Percentiles rank a stretch among this genome's conserved stretches.
These are phyloP conservation scores for Wickerhamiella pararugosa DNA, from an alignment of 1,139 yeast species.

Conservation along the genomic window DNA sequence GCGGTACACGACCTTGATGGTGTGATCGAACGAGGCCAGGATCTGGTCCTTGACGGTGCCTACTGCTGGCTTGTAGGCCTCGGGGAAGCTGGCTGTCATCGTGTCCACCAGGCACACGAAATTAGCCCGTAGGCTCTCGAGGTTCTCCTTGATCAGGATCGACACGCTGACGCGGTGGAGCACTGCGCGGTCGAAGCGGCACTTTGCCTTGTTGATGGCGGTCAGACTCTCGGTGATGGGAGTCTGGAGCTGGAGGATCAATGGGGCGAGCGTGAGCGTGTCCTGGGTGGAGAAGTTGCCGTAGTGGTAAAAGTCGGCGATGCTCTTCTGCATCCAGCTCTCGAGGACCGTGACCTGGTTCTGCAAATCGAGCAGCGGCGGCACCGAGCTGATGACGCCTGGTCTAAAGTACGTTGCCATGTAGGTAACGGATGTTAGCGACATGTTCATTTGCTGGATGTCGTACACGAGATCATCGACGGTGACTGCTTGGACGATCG, in stretches of 20 bases:
- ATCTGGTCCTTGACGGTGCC: too few species aligned
- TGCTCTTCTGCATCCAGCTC: constrained; percentile 4
- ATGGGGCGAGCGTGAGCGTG: constrained; percentile 5
- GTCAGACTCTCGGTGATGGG: constrained; percentile 8
- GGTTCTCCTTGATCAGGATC: background rate
- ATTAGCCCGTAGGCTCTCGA: background rate
- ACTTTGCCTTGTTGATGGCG: constrained; percentile 1
- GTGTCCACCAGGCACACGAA: too few species aligned
- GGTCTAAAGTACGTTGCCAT: background rate
- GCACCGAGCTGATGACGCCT: constrained; percentile 3
- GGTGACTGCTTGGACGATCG: background rate
- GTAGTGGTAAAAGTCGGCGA: constrained; percentile 10
- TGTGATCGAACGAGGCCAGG: too few species aligned
- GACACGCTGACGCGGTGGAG: background rate
- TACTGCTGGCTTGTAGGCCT: too few species aligned
- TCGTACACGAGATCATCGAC: constrained; percentile 4
- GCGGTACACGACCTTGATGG: too few species aligned
- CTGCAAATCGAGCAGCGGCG: constrained; percentile 8
- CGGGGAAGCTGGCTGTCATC: too few species aligned
- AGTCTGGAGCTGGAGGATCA: constrained; percentile 6
- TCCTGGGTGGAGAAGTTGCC: constrained; percentile 8
- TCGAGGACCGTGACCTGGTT: constrained; percentile 5
- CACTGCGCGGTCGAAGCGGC: constrained; percentile 8
- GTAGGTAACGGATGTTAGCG: background rate
- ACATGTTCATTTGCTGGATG: background rate